Conservation (phyloP, 2,329 filamentous ascomycete genomes). For the Lasiodiplodia citricola region DNA sequence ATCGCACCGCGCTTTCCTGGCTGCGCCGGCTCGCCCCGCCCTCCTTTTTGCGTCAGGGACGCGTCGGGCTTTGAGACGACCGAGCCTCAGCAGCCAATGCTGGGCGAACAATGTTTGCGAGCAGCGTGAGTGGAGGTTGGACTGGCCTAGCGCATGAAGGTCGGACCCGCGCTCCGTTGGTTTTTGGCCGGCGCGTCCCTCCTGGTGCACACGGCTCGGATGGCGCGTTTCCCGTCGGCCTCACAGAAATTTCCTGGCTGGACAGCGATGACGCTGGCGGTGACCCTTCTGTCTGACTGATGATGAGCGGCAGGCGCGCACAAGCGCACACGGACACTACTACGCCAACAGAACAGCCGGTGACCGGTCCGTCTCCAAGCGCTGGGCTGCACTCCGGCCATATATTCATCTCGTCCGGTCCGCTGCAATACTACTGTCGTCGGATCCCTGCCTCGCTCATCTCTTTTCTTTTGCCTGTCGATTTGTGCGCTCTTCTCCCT, state of each 20-base stretch:
- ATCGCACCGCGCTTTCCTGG: neutral
- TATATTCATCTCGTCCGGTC: neutral
- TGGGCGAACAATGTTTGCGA: neutral
- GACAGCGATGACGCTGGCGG: neutral
- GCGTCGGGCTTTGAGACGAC: neutral
- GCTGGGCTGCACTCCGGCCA: neutral
- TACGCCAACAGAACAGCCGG: neutral
- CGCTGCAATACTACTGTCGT: neutral
- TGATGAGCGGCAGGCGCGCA: neutral
- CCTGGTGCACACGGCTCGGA: neutral
- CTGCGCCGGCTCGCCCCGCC: neutral
- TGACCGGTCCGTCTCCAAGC: neutral
- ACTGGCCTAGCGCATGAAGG: neutral
- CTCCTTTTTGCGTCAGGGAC: neutral
- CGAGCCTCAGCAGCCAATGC: neutral
- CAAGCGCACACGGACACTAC: neutral
- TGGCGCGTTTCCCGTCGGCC: constrained; percentile 1
- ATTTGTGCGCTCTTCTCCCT: neutral
- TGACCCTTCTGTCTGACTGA: neutral
- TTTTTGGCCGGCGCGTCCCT: neutral
- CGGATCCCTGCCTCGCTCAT: neutral
- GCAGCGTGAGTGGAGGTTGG: neutral
- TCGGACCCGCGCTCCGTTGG: neutral
- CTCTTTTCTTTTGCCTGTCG: neutral
- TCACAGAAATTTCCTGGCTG: neutral